Evolutionary conservation across 2,329 filamentous ascomycete genomes (phyloP).

Genomic region (Dothiorella sarmentorum): DNA sequence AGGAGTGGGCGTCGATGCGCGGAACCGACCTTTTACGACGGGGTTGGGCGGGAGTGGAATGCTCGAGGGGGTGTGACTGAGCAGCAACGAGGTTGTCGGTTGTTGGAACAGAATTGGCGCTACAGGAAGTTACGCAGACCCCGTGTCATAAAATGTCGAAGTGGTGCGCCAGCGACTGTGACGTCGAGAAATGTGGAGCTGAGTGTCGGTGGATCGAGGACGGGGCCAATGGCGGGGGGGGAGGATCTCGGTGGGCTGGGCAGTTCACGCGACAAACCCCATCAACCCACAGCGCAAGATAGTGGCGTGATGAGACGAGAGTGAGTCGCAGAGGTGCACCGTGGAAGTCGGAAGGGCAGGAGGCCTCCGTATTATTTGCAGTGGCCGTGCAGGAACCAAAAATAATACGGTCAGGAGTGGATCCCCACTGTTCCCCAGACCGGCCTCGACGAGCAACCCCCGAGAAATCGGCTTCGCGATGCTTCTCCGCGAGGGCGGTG

Average conservation of each 20-base stretch:
- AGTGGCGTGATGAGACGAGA: not conserved
- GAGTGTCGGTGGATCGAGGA: constrained; percentile 7
- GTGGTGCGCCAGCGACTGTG: constrained; percentile 9
- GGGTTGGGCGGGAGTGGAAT: not conserved
- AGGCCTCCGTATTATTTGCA: constrained; percentile 3
- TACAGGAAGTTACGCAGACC: not conserved
- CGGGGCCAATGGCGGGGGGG: constrained; percentile 12
- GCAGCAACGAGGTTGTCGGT: no score
- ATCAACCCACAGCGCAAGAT: constrained; percentile 2
- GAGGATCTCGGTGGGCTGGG: constrained; percentile 9
- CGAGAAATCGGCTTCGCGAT: not conserved
- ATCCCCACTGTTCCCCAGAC: constrained; percentile 9
- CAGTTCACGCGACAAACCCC: constrained; percentile 3
- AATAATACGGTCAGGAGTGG: constrained; percentile 15
- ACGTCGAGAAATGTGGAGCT: constrained; percentile 19
- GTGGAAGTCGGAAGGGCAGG: constrained; percentile 4
- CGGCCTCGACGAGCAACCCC: no score
- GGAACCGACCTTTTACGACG: constrained; percentile 6
- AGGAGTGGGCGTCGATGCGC: constrained; percentile 1
- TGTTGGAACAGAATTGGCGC: not conserved
- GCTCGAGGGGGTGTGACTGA: no score
- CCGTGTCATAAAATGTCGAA: not conserved
- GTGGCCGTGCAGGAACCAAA: constrained; percentile 13
- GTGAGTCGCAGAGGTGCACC: not conserved
- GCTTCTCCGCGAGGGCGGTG: not conserved